A percentile compares a stretch with the other conserved stretches of the same genome.
These are phyloP conservation scores for Apiospora hydei DNA, from an alignment of 2,329 filamentous ascomycete genomes.

Conservation along the genomic window DNA sequence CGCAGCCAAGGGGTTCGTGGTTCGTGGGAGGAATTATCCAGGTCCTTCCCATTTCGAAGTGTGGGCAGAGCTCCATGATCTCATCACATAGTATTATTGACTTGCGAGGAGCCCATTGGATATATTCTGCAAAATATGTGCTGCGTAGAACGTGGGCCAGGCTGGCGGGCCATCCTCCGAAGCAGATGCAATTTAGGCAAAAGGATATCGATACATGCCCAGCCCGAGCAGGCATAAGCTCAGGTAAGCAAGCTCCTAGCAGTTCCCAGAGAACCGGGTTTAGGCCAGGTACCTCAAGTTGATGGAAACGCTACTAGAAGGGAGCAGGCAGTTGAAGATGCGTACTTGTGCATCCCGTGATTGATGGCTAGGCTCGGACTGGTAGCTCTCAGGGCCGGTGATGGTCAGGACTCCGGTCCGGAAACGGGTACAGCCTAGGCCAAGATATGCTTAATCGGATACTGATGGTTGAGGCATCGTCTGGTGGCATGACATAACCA, in stretches of 20 bases:
- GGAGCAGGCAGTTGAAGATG: background rate
- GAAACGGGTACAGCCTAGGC: background rate
- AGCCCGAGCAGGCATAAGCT: background rate
- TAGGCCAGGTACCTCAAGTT: background rate
- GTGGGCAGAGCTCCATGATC: background rate
- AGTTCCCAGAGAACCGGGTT: background rate
- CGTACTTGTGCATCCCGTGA: background rate
- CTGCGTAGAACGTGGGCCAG: background rate
- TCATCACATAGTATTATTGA: background rate
- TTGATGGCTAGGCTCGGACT: background rate
- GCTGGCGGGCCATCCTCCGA: background rate
- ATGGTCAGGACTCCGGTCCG: background rate
- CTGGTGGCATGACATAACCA: background rate
- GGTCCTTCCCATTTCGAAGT: background rate
- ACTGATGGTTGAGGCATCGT: background rate
- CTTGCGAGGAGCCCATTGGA: background rate
- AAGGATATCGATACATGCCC: background rate
- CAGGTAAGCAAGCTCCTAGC: slow-evolving; percentile 5
- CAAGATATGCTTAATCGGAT: background rate
- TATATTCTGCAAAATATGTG: background rate
- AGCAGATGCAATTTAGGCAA: slow-evolving; percentile 7
- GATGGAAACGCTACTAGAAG: background rate
- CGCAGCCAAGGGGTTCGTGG: background rate
- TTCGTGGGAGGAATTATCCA: background rate
- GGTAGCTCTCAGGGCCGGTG: background rate